Evolutionary conservation across 495 filamentous ascomycete species (phyloP).

Genomic region (Annulohypoxylon stygium): DNA sequence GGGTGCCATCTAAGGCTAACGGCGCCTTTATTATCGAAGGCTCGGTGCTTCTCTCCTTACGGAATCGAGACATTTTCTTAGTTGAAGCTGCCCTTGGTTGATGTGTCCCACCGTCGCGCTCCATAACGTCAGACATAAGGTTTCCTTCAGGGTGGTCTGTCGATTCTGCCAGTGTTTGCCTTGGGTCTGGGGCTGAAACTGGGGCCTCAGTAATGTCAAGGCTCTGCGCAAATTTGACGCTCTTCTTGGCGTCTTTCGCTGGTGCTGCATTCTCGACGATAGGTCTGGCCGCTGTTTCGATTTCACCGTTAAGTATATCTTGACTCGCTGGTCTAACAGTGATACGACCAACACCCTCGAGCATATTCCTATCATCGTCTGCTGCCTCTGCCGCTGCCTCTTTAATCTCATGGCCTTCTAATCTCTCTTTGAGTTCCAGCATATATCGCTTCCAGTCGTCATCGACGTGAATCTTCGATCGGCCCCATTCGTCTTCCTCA

Average conservation of each 20-base stretch:
- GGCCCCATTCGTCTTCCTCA: slow-evolving; percentile 74
- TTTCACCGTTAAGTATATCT: slow-evolving; percentile 14
- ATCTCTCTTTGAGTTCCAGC: slow-evolving; percentile 82
- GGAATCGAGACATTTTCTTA: slow-evolving; percentile 64
- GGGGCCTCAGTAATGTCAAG: slow-evolving; percentile 73
- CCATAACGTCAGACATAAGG: slow-evolving; percentile 61
- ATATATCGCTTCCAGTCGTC: slow-evolving; percentile 78
- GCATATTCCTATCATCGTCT: slow-evolving; percentile 49
- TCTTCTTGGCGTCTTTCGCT: slow-evolving; percentile 68
- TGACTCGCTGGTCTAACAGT: slow-evolving; percentile 46
- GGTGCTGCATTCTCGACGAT: neutral
- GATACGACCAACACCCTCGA: slow-evolving; percentile 57
- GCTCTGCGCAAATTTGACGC: slow-evolving; percentile 78
- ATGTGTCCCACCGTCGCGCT: slow-evolving; percentile 58
- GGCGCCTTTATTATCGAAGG: slow-evolving; percentile 22
- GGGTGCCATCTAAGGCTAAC: slow-evolving; percentile 19
- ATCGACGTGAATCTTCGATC: slow-evolving; percentile 71
- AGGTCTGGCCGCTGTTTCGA: neutral
- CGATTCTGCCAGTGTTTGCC: slow-evolving; percentile 32
- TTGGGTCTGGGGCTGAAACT: slow-evolving; percentile 52
- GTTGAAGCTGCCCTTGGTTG: slow-evolving; percentile 52
- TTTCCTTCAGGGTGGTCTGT: slow-evolving; percentile 53
- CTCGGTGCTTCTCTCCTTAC: slow-evolving; percentile 49
- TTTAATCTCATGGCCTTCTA: slow-evolving; percentile 57
- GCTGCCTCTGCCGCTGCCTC: slow-evolving; percentile 33